Evolutionary conservation across 2,329 filamentous ascomycete species (phyloP), one percentile per base, ranked within the genome.

Genomic region (Xylaria polymorpha): DNA sequence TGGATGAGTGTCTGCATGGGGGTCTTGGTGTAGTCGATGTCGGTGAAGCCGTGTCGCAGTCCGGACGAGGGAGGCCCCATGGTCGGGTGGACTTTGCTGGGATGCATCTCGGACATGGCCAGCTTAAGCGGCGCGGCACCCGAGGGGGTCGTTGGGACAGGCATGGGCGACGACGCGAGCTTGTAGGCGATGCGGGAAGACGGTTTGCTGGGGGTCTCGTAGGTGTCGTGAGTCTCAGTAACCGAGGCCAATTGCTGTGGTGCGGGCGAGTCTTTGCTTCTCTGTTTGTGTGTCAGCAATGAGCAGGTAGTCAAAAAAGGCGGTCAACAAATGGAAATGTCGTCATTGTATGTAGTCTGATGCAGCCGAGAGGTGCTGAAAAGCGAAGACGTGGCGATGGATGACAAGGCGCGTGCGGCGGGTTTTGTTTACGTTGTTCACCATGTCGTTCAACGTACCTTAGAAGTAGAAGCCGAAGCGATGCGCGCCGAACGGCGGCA

Each of bases 101-200:
- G 95, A 78, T 98, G 94, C 94, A 98, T 98, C 79, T 97, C 94
- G 68, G 90, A 89, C 72, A 86, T 86, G 57, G 91, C 84, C 29
- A 93, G 92, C 82, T 92, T 91, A 73, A 91, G 83, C 6, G 89
- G 86, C 4, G 89, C 89, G 15, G 86, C 87, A 46, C 88, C 88
- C 48, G 85, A 85, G 5, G 94, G 94, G 1, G 92, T 91, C 74
- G 79, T 73, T 59, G 83, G 78, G 60, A 75, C 73, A 53, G 75
- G 77, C 67, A 74, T 70, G 9, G 81, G 78, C 32, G 81, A 82
- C 22, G 82, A 81, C 68, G 77, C 76, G 61, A 76, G 73, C 20
- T 77, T 69, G 66, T 74, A 77, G 61, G 74, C 20, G 18, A 22
- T 35, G 4, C 62, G 62, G 12, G 63, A 55, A 12, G 63, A 32